phyloP scores from a whole-genome alignment of 345 rosid genomes.

The Erodium maritimum region DNA sequence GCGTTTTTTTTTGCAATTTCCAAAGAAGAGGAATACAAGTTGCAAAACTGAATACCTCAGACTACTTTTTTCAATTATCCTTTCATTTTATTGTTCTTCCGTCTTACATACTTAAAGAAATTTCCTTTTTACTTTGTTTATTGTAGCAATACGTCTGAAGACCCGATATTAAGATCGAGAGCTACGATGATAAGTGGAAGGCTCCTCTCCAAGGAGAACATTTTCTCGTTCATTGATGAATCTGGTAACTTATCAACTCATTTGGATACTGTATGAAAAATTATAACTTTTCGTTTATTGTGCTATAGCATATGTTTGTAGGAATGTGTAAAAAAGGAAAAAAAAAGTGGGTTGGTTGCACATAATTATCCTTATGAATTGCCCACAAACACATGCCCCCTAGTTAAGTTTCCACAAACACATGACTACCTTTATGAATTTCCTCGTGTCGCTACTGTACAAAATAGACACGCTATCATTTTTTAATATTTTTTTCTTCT shows the following conservation, averaged over 20 bases:
- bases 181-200: slow-evolving; percentile 79
- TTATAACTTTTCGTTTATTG: background rate
- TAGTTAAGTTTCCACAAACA: too few species aligned
- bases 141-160: slow-evolving; percentile 42
- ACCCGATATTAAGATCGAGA: slow-evolving; percentile 51
- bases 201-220: slow-evolving; percentile 53
- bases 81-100: slow-evolving; percentile 3
- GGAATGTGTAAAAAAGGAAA: slow-evolving; percentile 1
- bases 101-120: background rate
- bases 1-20: too few species aligned
- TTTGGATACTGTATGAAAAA: slow-evolving; percentile 2
- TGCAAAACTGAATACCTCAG: too few species aligned
- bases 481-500: too few species aligned
- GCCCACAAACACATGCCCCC: too few species aligned
- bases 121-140: background rate
- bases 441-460: too few species aligned
- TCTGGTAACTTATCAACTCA: slow-evolving; percentile 32
- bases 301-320: background rate
- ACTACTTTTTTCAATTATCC: too few species aligned
- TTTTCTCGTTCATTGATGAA: slow-evolving; percentile 39
- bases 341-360: too few species aligned
- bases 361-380: too few species aligned
- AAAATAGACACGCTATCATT: too few species aligned
- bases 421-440: too few species aligned
- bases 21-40: too few species aligned